Evolutionary conservation across 1,284 basidiomycete genomes (phyloP).

Genomic region (Boletus smithii): DNA sequence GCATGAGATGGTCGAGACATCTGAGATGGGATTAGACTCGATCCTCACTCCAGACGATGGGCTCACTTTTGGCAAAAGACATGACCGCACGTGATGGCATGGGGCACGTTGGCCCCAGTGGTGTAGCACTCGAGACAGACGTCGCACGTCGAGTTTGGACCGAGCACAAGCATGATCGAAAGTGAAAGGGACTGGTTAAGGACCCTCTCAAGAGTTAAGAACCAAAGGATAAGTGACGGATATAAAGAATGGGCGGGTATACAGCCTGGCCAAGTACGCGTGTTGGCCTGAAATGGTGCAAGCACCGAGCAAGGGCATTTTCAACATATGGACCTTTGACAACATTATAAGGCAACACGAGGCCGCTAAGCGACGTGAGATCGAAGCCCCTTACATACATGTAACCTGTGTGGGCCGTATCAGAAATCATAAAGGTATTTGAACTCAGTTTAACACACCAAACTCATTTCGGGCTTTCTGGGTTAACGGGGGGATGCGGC

Average conservation of each 20-base stretch:
- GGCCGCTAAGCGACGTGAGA: constrained; percentile 36
- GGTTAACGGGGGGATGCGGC: constrained; percentile 17
- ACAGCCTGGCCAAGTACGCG: constrained; percentile 32
- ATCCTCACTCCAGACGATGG: neutral
- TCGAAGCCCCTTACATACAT: constrained; percentile 22
- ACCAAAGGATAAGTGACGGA: constrained; percentile 9
- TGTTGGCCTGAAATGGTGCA: constrained; percentile 26
- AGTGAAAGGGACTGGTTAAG: constrained; percentile 34
- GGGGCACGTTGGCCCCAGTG: constrained; percentile 35
- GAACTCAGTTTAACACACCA: constrained; percentile 20
- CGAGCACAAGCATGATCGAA: constrained; percentile 44
- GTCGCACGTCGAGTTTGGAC: constrained; percentile 45
- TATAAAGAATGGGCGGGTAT: constrained; percentile 28
- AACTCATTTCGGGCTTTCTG: constrained; percentile 32
- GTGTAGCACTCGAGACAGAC: constrained; percentile 46
- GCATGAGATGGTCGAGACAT: constrained; percentile 34
- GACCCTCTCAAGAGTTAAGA: constrained; percentile 23
- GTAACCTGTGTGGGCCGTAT: constrained; percentile 5
- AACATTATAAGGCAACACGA: constrained; percentile 36
- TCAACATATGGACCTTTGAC: constrained; percentile 19
- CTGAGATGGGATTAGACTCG: constrained; percentile 12
- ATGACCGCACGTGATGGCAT: constrained; percentile 45
- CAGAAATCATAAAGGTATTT: constrained; percentile 17
- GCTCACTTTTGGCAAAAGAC: constrained; percentile 41
- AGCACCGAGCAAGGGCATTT: constrained; percentile 22